A percentile compares a stretch with the other conserved stretches of the same genome.
phyloP scores from a whole-genome alignment of 108 stramenopile genomes.

The Nitzschia sp. region DNA sequence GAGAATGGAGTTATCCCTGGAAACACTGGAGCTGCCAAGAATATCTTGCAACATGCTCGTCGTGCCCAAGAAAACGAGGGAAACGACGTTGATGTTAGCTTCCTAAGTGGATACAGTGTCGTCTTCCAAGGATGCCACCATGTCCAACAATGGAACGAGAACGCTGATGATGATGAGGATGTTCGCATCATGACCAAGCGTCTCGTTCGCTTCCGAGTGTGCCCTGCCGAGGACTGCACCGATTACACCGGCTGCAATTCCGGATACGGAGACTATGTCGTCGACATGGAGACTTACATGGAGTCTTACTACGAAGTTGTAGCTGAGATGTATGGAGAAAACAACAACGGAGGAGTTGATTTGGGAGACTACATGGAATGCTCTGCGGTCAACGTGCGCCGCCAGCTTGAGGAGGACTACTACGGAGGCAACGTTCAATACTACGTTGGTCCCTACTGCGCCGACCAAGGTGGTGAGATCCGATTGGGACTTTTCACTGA shows the following conservation, averaged over 20 bases:
- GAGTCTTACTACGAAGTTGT: conserved; percentile 50
- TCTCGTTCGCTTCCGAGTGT: conserved; percentile 82
- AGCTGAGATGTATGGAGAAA: conserved; percentile 25
- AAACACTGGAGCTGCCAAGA: conserved; percentile 48
- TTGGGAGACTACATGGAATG: conserved; percentile 44
- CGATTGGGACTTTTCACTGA: conserved; percentile 80
- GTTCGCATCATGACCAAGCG: conserved; percentile 76
- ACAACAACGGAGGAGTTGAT: conserved; percentile 38
- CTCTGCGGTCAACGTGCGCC: conserved; percentile 32
- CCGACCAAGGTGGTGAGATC: conserved; percentile 79
- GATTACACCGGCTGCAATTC: conserved; percentile 58
- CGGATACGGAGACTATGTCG: conserved; percentile 79
- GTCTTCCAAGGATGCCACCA: conserved; percentile 87
- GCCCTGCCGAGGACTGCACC: conserved; percentile 64
- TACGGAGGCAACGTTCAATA: conserved; percentile 43
- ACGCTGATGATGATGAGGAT: conserved; percentile 57
- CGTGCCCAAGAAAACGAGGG: conserved; percentile 29
- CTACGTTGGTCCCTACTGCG: conserved; percentile 86
- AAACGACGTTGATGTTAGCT: conserved; percentile 23
- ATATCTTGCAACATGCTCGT: conserved; percentile 59
- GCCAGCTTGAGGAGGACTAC: conserved; percentile 22
- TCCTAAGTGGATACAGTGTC: conserved; percentile 64
- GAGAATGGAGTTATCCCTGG: conserved; percentile 49
- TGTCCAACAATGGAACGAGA: conserved; percentile 74
- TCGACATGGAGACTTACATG: conserved; percentile 80